Evolutionary conservation across 1,139 yeast species (phyloP), one percentile per base, ranked within the genome.

Genomic region (Diutina mesorugosa): DNA sequence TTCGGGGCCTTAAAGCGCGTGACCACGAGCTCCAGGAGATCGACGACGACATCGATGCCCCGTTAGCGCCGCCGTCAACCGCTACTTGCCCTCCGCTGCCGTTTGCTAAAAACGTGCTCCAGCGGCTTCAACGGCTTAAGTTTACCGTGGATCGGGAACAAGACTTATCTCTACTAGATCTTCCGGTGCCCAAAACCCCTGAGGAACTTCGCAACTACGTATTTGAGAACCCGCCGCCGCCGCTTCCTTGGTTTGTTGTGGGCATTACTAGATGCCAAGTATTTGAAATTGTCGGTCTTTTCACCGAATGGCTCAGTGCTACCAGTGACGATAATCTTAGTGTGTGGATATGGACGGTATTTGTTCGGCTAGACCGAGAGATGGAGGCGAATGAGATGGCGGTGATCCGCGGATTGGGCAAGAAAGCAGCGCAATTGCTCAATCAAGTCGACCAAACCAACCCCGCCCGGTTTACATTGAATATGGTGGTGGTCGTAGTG

Each of bases 301-400:
- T 50, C 7, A 50, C 53, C 29, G n/a, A 50, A 32, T 50, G 53
- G 53, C 21, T 50, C 18, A 29, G 53, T 16, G 16, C 45, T 16
- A n/a, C 53, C 7, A 50, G 41, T 32, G 53, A 50, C 21, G 53
- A 30, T 10, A 30, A 16, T 4, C 28, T 50, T 9, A 50, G 53
- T 32, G 6, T 30, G 21, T 50, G 53, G 53, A 50, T 50, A 8
- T 50, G 53, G 53, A 50, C 53, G 53, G 45, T 50, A 8, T 50
- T 50, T 50, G 45, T 50, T 1, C 53, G 53, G 21, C 14, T 50
- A n/a, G 53, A 50, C 35, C 41, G 53, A 12, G 53, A 50, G 32
- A 50, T 50, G 53, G 53, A 50, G 6, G 53, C 53, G 6, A 50
- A 32, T 18, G 53, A 50, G 32, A 8, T 50, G 28, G 41, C 32